Base-by-base conservation (phyloP, 495 filamentous ascomycete species). In the Xylaria acuta region DNA sequence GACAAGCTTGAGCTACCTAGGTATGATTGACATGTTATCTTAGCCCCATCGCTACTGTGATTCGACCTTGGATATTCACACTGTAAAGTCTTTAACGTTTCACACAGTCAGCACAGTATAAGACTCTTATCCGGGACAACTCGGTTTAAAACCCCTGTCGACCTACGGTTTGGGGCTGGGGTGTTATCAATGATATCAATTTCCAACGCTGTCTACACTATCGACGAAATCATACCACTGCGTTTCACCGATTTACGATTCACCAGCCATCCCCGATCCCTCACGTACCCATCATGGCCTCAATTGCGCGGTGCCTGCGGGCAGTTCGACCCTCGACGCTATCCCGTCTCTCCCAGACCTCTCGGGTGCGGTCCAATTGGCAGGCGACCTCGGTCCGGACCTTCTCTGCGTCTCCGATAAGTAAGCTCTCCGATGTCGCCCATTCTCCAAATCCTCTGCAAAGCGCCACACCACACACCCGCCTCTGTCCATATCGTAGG, bases 291-390 rank as follows among this genome's bases (percentile, higher is more conserved):
- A 74, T 64, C 74, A 86, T 86, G 85, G 84, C 84, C 66, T 85
- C 85, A 80, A 85, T 86, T 78, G 81, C 82, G 60, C 80, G 83
- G 77, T 85, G 81, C 77, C 72, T 86, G 54, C 75, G 82, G 78
- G 79, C 75, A 66, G 82, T 82, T 66, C 80, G 83, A 68, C 84
- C 82, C 49, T 82, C 80, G 58, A 80, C 74, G 25, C 65, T 84
- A 51, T 77, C 82, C 64, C 77, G 81, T 45, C 75, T 83, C 38
- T 68, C 78, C 72, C 79, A 79, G 75, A 72, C 70, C 72, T 79
- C 83, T 27, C 74, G 72, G 67, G 67, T 76, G 51, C 77, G 74
- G 70, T 71, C 77, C 41, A 72, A 78, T 75, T 78, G 75, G 73
- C 75, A 74, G 67, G 70, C 75, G 14, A 67, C 64, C 18, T 68